Evolutionary conservation across 2,329 filamentous ascomycete genomes (phyloP).

Genomic region (Verticillium klebahnii): DNA sequence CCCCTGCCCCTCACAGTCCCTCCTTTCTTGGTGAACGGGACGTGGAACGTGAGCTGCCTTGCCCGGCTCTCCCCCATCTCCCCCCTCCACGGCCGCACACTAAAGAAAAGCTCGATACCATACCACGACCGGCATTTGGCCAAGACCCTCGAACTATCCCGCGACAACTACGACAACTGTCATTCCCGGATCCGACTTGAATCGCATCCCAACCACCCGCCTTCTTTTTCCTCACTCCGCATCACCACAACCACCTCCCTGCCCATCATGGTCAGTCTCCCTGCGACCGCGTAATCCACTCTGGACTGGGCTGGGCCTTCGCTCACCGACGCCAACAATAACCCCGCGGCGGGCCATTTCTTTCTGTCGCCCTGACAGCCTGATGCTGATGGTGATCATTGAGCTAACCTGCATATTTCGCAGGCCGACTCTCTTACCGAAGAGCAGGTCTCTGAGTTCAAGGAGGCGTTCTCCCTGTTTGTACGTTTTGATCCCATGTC

Average conservation of each 20-base stretch:
- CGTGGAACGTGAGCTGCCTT: not conserved
- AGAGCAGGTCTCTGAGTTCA: constrained; percentile 99
- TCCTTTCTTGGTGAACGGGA: constrained; percentile 2
- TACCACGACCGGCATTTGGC: constrained; percentile 5
- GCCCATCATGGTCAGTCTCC: constrained; percentile 4
- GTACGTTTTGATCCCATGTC: constrained; percentile 54
- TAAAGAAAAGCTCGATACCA: constrained; percentile 13
- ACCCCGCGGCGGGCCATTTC: not conserved
- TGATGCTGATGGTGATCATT: not conserved
- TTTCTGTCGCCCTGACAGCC: not conserved
- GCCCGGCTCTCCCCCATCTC: constrained; percentile 8
- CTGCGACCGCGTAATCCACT: not conserved
- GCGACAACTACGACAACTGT: not conserved
- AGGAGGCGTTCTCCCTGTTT: constrained; percentile 99
- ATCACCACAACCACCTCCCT: not conserved
- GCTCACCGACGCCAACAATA: not conserved
- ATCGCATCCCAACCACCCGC: not conserved
- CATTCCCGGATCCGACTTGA: not conserved
- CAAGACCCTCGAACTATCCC: constrained; percentile 7
- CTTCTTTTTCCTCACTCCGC: not conserved
- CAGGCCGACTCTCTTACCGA: constrained; percentile 98
- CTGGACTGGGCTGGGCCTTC: not conserved
- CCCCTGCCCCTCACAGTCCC: constrained; percentile 9
- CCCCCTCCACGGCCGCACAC: constrained; percentile 11
- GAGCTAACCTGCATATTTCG: constrained; percentile 1